Evolutionary conservation across 768 basidiomycete species (phyloP).

Genomic region (Amanita subjunquillea): DNA sequence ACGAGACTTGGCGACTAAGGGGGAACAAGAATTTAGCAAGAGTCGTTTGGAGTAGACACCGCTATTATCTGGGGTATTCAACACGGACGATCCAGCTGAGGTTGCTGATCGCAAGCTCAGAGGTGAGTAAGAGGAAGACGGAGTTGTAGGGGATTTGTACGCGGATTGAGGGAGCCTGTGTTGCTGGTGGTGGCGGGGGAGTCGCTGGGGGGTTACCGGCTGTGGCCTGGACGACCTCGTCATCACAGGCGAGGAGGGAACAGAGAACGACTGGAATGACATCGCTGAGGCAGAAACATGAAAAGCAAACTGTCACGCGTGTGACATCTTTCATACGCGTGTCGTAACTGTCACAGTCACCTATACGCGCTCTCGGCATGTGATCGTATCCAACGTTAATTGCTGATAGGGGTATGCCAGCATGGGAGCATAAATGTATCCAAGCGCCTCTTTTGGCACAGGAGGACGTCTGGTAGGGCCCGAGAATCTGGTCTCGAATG

Average conservation of each 20-base stretch:
- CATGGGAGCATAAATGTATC: background rate
- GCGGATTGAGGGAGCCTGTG: slow-evolving; percentile 35
- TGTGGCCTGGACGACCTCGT: slow-evolving; percentile 28
- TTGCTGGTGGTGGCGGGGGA: slow-evolving; percentile 28
- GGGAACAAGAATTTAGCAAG: slow-evolving; percentile 26
- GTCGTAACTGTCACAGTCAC: slow-evolving; percentile 3
- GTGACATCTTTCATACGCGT: slow-evolving; percentile 7
- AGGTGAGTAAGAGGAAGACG: slow-evolving; percentile 61
- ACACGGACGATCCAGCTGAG: slow-evolving; percentile 37
- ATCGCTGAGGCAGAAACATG: slow-evolving; percentile 11
- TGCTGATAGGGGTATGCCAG: background rate
- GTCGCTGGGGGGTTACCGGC: slow-evolving; percentile 61
- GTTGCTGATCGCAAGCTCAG: slow-evolving; percentile 57
- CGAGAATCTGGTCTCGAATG: background rate
- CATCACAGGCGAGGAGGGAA: slow-evolving; percentile 37
- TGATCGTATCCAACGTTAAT: slow-evolving; percentile 1
- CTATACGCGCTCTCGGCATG: background rate
- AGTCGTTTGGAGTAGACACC: slow-evolving; percentile 29
- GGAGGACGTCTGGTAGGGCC: background rate
- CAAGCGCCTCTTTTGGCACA: background rate
- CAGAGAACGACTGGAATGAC: slow-evolving; percentile 24
- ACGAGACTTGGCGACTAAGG: slow-evolving; percentile 26
- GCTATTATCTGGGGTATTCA: slow-evolving; percentile 52
- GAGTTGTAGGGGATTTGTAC: slow-evolving; percentile 52
- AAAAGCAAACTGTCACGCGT: slow-evolving; percentile 6